Conservation (phyloP, 2,329 filamentous ascomycete species). For the Huntiella bhutanensis region DNA sequence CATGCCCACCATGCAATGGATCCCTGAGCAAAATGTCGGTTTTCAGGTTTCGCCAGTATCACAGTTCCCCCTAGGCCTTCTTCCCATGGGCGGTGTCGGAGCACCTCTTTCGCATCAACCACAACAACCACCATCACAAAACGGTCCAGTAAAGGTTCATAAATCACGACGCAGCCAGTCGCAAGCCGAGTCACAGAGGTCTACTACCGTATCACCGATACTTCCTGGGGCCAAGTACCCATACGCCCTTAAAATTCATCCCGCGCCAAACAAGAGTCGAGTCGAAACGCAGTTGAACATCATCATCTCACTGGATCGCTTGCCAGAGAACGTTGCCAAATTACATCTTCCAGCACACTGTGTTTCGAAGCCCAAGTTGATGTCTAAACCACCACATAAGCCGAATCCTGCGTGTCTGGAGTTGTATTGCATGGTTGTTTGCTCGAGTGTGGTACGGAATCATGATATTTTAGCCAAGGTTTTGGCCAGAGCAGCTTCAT, state of each 20-base stretch:
- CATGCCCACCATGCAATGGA: conserved; percentile 6
- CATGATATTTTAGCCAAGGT: conserved; percentile 47
- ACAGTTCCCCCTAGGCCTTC: conserved; percentile 7
- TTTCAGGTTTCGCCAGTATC: conserved; percentile 2
- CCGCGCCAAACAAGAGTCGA: conserved; percentile 22
- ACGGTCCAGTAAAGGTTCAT: neutral
- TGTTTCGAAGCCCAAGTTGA: conserved; percentile 83
- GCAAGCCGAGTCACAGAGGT: neutral
- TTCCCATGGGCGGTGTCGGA: conserved; percentile 5
- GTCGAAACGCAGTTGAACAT: conserved; percentile 95
- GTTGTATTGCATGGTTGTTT: conserved; percentile 65
- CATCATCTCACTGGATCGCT: conserved; percentile 54
- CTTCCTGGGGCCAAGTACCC: conserved; percentile 3
- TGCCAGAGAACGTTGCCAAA: conserved; percentile 58
- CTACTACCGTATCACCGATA: neutral
- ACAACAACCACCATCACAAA: conserved; percentile 4
- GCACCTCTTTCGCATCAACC: conserved; percentile 3
- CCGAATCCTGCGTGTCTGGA: conserved; percentile 57
- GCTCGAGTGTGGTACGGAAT: conserved; percentile 78
- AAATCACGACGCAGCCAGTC: neutral
- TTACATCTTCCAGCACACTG: conserved; percentile 77
- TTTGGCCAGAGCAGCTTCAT: conserved; percentile 32
- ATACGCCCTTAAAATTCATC: conserved; percentile 10
- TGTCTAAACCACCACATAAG: conserved; percentile 51
- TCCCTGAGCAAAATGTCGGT: conserved; percentile 4